phyloP scores from a whole-genome alignment of 2,329 filamentous ascomycete genomes.

The Aureobasidium pullulans region DNA sequence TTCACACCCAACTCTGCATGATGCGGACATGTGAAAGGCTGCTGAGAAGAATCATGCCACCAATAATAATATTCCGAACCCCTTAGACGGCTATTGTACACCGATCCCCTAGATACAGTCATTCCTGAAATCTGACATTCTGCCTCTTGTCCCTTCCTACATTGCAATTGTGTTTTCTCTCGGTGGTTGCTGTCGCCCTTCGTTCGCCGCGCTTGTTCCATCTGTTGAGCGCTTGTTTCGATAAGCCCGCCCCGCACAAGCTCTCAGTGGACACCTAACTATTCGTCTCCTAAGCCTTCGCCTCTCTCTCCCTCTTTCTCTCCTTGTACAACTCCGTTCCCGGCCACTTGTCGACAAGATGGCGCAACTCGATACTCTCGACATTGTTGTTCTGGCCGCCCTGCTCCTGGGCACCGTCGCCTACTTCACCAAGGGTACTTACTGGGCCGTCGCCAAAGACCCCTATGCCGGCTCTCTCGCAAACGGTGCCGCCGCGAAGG shows the following conservation, averaged over 20 bases:
- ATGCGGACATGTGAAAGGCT: constrained; percentile 5
- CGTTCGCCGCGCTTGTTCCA: background rate
- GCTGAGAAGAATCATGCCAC: constrained; percentile 2
- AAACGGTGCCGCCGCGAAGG: constrained; percentile 59
- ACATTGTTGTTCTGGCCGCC: constrained; percentile 80
- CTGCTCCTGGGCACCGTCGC: constrained; percentile 82
- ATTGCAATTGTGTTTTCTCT: background rate
- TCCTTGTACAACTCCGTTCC: background rate
- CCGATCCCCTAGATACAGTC: background rate
- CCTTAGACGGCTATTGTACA: background rate
- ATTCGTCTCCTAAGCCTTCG: background rate
- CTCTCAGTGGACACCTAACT: background rate
- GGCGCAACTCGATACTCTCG: constrained; percentile 93
- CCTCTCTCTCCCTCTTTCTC: background rate
- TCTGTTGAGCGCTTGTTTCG: background rate
- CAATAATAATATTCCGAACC: background rate
- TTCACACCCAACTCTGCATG: background rate
- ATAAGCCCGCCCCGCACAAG: constrained; percentile 7
- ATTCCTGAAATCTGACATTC: background rate
- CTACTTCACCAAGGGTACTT: constrained; percentile 95
- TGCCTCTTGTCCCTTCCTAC: background rate
- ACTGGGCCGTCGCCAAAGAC: constrained; percentile 84
- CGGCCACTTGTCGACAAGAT: constrained; percentile 41
- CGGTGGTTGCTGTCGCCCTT: background rate
- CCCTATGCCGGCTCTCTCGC: constrained; percentile 73